Conservation (phyloP, 352 stramenopile genomes). For the Phytophthora rubi region DNA sequence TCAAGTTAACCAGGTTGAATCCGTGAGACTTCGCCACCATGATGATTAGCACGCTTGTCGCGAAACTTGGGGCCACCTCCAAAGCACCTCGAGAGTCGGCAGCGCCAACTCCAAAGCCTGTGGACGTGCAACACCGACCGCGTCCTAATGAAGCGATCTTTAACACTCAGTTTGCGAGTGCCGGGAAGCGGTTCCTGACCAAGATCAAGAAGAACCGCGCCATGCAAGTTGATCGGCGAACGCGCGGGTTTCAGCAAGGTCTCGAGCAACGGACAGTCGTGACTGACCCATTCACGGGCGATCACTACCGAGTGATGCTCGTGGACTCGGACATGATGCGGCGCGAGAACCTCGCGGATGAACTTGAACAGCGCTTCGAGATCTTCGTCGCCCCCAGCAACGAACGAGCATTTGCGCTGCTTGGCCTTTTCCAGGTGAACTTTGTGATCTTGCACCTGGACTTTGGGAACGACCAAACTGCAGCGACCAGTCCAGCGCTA, state of each 20-base stretch:
- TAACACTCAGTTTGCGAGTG: constrained; percentile 80
- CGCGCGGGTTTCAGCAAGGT: constrained; percentile 64
- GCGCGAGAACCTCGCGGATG: constrained; percentile 67
- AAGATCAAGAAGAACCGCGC: constrained; percentile 83
- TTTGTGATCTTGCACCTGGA: constrained; percentile 61
- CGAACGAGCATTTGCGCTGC: constrained; percentile 61
- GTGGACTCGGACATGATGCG: constrained; percentile 69
- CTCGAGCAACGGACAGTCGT: constrained; percentile 54
- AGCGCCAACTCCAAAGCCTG: neutral
- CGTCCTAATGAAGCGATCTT: constrained; percentile 76
- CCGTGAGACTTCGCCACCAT: constrained; percentile 1
- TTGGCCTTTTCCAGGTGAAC: constrained; percentile 72
- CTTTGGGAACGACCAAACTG: constrained; percentile 65
- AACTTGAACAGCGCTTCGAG: constrained; percentile 70
- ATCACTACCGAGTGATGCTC: constrained; percentile 72
- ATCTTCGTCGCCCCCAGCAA: constrained; percentile 71
- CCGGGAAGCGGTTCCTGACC: constrained; percentile 64
- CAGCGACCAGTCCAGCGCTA: constrained; percentile 54
- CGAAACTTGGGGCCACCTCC: constrained; percentile 11
- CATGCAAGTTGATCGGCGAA: constrained; percentile 74
- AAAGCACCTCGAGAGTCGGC: constrained; percentile 9
- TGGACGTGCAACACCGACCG: constrained; percentile 15
- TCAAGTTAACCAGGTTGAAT: neutral
- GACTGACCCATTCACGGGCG: constrained; percentile 57
- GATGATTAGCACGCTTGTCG: constrained; percentile 21